Percentiles rank a stretch among this genome's conserved stretches.
phyloP scores from a whole-genome alignment of 306 rosid species.

The Prosopis cineraria region DNA sequence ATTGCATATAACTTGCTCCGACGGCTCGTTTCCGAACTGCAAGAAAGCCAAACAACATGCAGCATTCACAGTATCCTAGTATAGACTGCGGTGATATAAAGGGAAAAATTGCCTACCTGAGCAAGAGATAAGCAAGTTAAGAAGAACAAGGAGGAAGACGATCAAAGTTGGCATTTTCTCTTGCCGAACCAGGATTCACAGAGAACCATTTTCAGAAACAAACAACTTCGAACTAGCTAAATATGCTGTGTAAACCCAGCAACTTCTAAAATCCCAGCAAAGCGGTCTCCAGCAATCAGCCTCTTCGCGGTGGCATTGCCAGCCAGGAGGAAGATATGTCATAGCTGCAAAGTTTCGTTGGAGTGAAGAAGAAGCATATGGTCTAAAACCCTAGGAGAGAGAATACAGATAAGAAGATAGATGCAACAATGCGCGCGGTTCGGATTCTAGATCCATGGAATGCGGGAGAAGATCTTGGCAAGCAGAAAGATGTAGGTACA shows the following conservation, averaged over 20 bases:
- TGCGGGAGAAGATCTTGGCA: slow-evolving; percentile 51
- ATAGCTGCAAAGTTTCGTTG: slow-evolving; percentile 19
- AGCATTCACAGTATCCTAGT: background rate
- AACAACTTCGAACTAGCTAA: slow-evolving; percentile 33
- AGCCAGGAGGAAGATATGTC: slow-evolving; percentile 29
- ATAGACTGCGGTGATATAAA: background rate
- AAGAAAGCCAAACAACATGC: background rate
- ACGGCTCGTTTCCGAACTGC: slow-evolving; percentile 5
- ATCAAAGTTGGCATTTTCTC: slow-evolving; percentile 62
- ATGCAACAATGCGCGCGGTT: slow-evolving; percentile 41
- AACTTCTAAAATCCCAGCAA: slow-evolving; percentile 26
- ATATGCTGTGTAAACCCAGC: slow-evolving; percentile 28
- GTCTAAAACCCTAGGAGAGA: slow-evolving; percentile 62
- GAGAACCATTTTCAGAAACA: slow-evolving; percentile 47
- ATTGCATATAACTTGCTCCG: background rate
- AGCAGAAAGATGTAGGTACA: background rate
- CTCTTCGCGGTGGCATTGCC: slow-evolving; percentile 30
- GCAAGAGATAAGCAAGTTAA: slow-evolving; percentile 52
- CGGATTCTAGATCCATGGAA: slow-evolving; percentile 68
- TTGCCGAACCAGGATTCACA: slow-evolving; percentile 35
- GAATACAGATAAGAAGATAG: slow-evolving; percentile 10
- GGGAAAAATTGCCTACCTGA: slow-evolving; percentile 49
- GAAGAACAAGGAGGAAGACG: slow-evolving; percentile 44
- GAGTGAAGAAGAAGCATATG: slow-evolving; percentile 6
- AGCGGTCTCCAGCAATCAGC: slow-evolving; percentile 33